Percentiles rank a stretch among this genome's conserved stretches.
Evolutionary conservation across 768 basidiomycete species (phyloP).

Genomic region (Podaxis mareebaensis): DNA sequence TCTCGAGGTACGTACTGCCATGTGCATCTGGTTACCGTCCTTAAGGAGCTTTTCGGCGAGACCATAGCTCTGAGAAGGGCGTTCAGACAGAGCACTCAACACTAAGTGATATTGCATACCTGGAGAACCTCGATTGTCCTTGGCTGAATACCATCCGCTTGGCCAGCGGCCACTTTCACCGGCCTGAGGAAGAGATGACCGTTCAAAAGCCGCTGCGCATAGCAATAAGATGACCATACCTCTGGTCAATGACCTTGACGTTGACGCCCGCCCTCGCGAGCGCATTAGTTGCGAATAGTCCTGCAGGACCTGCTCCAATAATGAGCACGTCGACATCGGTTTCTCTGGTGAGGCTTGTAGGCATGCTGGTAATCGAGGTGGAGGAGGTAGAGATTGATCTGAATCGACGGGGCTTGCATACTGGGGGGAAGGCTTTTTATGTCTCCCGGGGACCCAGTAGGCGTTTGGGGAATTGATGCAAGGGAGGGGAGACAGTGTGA

Average conservation of each 20-base stretch:
- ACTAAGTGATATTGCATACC: constrained; percentile 27
- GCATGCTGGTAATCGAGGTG: not conserved
- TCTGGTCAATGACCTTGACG: constrained; percentile 61
- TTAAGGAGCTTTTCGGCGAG: constrained; percentile 62
- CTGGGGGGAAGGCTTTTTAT: not conserved
- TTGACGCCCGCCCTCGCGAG: constrained; percentile 57
- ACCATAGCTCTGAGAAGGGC: constrained; percentile 66
- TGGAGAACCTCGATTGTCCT: constrained; percentile 56
- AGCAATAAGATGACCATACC: constrained; percentile 31
- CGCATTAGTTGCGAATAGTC: constrained; percentile 71
- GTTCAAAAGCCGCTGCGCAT: not conserved
- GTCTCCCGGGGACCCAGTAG: not conserved
- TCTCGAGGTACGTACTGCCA: constrained; percentile 49
- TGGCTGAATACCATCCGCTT: constrained; percentile 63
- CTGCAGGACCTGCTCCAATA: constrained; percentile 60
- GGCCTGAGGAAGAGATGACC: constrained; percentile 34
- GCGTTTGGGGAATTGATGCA: not conserved
- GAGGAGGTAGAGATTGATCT: not conserved
- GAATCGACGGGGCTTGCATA: not conserved
- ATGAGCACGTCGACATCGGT: constrained; percentile 59
- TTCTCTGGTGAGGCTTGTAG: constrained; percentile 25
- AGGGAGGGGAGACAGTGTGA: not conserved
- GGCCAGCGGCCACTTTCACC: constrained; percentile 49
- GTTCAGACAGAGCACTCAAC: not conserved
- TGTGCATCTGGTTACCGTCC: constrained; percentile 70